Conservation (phyloP, 805 yeast species). For the Candida railenensis region DNA sequence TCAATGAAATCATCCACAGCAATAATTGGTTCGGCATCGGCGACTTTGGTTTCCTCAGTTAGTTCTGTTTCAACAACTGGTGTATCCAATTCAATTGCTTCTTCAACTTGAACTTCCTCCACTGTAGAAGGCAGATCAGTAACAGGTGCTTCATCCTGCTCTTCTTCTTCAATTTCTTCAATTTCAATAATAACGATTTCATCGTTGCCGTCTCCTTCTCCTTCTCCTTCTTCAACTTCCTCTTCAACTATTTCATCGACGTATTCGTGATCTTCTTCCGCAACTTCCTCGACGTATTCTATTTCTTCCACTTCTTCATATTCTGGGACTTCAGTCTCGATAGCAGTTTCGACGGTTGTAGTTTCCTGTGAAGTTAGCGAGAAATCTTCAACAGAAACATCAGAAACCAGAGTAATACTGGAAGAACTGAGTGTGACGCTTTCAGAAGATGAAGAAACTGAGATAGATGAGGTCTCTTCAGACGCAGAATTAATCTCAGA, state of each 20-base stretch:
- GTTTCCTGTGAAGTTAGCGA: too few relatives aligned
- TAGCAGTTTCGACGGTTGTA: not conserved
- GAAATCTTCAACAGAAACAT: too few relatives aligned
- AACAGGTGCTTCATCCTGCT: conserved; percentile 2
- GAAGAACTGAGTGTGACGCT: too few relatives aligned
- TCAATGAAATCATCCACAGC: not conserved
- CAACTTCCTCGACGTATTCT: conserved; percentile 7
- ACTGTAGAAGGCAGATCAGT: not conserved
- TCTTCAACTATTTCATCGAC: conserved; percentile 7
- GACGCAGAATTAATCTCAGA: too few relatives aligned
- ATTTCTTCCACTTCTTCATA: conserved; percentile 9
- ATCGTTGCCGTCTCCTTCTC: conserved; percentile 8
- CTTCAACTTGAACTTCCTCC: conserved; percentile 10
- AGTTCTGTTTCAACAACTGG: conserved; percentile 4
- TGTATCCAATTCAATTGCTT: not conserved
- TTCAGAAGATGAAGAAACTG: not conserved
- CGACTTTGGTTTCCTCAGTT: not conserved
- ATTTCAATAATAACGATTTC: conserved; percentile 1
- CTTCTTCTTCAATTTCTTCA: conserved; percentile 8
- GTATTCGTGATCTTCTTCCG: conserved; percentile 7
- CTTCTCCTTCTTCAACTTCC: conserved; percentile 8
- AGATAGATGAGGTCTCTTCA: not conserved
- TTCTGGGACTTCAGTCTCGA: not conserved
- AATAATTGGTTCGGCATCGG: not conserved
- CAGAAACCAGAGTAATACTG: too few relatives aligned